Conservation (phyloP, 768 basidiomycete genomes). For the Chalciporus piperatus region DNA sequence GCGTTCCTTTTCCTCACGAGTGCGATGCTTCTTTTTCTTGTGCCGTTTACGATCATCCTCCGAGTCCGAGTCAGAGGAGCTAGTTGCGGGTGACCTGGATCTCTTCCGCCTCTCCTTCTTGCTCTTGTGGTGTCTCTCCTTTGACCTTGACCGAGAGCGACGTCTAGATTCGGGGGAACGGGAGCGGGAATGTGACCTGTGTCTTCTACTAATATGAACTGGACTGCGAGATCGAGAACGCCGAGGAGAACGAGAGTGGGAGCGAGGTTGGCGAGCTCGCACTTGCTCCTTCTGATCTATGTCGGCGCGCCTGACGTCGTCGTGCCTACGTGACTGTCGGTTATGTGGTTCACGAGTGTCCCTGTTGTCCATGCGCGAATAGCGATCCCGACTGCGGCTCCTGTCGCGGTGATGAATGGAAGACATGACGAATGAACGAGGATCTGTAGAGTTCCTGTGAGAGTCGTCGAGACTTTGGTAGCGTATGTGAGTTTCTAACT, state of each 20-base stretch:
- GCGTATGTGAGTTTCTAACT: neutral
- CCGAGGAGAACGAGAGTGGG: constrained; percentile 25
- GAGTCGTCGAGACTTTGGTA: neutral
- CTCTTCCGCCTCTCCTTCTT: constrained; percentile 31
- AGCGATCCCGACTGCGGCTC: constrained; percentile 19
- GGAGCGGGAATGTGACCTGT: constrained; percentile 23
- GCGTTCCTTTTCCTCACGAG: constrained; percentile 49
- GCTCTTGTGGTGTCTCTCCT: constrained; percentile 22
- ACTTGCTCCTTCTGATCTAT: constrained; percentile 7
- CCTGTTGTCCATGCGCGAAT: constrained; percentile 10
- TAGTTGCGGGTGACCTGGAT: constrained; percentile 40
- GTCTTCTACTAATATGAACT: constrained; percentile 2
- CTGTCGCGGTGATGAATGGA: constrained; percentile 22
- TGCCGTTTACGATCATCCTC: constrained; percentile 35
- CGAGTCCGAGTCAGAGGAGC: constrained; percentile 35
- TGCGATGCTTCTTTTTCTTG: constrained; percentile 46
- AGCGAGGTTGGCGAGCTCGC: constrained; percentile 6
- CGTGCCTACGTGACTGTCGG: constrained; percentile 16
- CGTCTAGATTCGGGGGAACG: constrained; percentile 26
- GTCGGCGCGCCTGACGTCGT: constrained; percentile 12
- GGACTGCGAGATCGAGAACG: constrained; percentile 26
- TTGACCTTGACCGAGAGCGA: constrained; percentile 37
- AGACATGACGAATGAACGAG: constrained; percentile 15
- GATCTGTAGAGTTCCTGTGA: neutral
- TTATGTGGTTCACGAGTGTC: constrained; percentile 19